Base-by-base conservation (phyloP, 1,284 basidiomycete genomes). In the Malassezia arunalokei region DNA sequence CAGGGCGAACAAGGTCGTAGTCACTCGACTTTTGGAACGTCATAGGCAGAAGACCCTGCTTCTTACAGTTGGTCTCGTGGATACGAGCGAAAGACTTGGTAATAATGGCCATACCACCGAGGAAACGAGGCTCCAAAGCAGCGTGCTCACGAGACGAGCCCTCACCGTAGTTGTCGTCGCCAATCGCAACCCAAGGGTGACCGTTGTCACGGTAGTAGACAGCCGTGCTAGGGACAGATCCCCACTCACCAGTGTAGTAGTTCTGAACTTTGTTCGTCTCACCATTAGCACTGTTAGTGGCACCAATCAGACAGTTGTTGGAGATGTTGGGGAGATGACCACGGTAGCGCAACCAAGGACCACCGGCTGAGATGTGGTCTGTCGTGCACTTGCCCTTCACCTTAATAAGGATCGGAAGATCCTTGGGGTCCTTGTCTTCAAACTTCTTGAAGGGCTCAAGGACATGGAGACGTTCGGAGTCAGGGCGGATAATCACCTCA, bases 341-440 rank as follows among this genome's bases (percentile, higher is more conserved):
- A 79, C 92, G 87, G 81, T 91, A 96, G 79, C 95, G 95, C 78
- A 96, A 82, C 92, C 92, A 98, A 41, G 92, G 92, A 55, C 92
- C 92, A 79, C 90, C 92, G 75, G 89, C 88, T 58, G 84, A 87
- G 75, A 94, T 74, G 70, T 68, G 66, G 61, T 79, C 78, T 59
- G 78, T 79, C 60, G 78, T 96, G 85, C 94, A 99, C 81, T 99
- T 98, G 81, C 94, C 94, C 79, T 84, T 80, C 62, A 88, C 92
- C 82, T 98, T 96, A 81, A 98, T 96, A 71, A 98, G 79, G 61
- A 98, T 80, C 40, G 91, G 91, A 66, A 92, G 81, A 71, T 89
- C 85, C 52, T 80, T 78, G 50, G 89, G 86, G 60, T 87, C 83
- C 82, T 94, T 86, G 60, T 90, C 89, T 75, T 94, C 81, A 89